phyloP scores from a whole-genome alignment of 140 eudicot species.

The Senecio squalidus region DNA sequence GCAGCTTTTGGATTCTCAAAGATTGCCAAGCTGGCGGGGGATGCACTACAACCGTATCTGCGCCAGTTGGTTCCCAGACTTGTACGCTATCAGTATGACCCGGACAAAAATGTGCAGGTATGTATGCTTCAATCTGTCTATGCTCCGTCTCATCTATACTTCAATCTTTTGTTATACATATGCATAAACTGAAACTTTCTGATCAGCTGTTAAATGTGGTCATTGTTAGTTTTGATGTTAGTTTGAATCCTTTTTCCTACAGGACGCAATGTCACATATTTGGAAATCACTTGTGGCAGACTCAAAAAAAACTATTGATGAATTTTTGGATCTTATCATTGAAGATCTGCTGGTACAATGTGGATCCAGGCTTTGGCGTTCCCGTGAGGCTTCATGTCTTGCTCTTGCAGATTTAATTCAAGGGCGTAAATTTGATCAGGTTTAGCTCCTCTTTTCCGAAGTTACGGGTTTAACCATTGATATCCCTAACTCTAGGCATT shows the following conservation, averaged over 20 bases:
- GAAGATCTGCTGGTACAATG: conserved; percentile 87
- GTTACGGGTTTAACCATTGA: conserved; percentile 1
- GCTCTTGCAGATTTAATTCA: conserved; percentile 91
- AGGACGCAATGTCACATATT: conserved; percentile 99
- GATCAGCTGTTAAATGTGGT: background rate
- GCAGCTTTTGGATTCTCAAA: conserved; percentile 99
- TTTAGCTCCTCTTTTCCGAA: conserved; percentile 13
- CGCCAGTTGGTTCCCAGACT: conserved; percentile 83
- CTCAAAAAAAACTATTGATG: conserved; percentile 83
- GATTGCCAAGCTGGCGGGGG: conserved; percentile 97
- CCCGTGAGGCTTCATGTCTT: conserved; percentile 95
- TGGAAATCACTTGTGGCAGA: conserved; percentile 94
- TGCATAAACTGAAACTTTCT: conserved; percentile 14
- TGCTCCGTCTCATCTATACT: background rate
- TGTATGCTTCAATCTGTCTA: conserved; percentile 1
- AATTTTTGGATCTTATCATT: conserved; percentile 70
- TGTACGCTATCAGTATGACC: conserved; percentile 93
- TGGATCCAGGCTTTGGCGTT: conserved; percentile 99
- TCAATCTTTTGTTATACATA: no score
- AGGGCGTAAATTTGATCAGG: conserved; percentile 93
- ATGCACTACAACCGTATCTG: conserved; percentile 79
- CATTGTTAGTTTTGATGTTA: background rate
- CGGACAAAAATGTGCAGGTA: conserved; percentile 98
- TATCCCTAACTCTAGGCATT: background rate
- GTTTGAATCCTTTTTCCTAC: background rate